Base-by-base conservation (phyloP, 257 asterid species). In the Nicotiana tabacum region DNA sequence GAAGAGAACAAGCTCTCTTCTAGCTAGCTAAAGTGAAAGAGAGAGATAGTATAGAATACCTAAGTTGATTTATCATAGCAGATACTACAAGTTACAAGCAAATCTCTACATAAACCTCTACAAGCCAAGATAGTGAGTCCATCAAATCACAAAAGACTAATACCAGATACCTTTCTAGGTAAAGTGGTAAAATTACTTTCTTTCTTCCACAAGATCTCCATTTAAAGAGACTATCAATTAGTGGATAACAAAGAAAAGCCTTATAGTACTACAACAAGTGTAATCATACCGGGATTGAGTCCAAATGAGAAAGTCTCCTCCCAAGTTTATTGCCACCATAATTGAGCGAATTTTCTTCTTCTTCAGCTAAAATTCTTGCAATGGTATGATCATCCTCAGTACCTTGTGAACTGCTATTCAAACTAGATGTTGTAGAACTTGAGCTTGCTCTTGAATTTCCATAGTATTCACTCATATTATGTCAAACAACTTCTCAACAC, bases 301-400 rank as follows among this genome's bases (percentile, higher is more conserved):
- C 97, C 84, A 96, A 87, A 85, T 96, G 99, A 24, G 99, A 94
- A 66, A 96, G 97, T 91, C 96, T 89, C 88, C 87, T 94, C 27
- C 97, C 97, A 70, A 93, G 97, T 66, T 82, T 93, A 64, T 89
- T 89, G 62, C 88, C 93, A 80, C 83, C 77, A 27, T 30, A 70
- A 83, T 86, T 57, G 81, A 81, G 2, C 32, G 79, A 66, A 67
- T 53, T 81, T 67, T 60, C 87, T 58, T 94, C 97, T 13, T 94
- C 98, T 86, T 91, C 94, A 3, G 94, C 97, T 83, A 96, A 88
- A 57, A 93, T 89, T 24, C 82, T 86, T 48, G 97, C 99, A 87
- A 96, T 94, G 46, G 97, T 89, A 51, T 91, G 98, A 91, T 96
- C 99, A 89, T 96, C 99, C 85, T 96, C 98, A 27, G 97, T 92